Evolutionary conservation across 306 rosid genomes (phyloP).

Genomic region (Malus sylvestris): DNA sequence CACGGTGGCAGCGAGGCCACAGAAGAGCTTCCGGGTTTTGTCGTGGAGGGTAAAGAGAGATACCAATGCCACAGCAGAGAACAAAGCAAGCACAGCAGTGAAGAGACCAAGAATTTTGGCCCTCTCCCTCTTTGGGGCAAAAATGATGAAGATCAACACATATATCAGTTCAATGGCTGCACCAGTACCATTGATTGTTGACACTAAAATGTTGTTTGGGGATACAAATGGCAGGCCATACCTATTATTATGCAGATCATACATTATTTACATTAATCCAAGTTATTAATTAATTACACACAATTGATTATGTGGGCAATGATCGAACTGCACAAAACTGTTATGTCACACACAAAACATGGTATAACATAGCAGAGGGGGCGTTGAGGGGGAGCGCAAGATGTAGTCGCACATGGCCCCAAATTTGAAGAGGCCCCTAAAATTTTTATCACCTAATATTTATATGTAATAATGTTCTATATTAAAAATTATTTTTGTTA

Average conservation of each 20-base stretch:
- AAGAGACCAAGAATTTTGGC: constrained; percentile 48
- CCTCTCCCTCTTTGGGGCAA: constrained; percentile 53
- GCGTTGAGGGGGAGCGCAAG: no score
- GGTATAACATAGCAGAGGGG: neutral
- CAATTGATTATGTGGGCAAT: neutral
- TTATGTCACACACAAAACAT: neutral
- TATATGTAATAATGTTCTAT: no score
- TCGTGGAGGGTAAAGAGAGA: constrained; percentile 63
- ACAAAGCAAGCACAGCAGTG: constrained; percentile 28
- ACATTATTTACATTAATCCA: neutral
- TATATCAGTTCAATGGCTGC: constrained; percentile 54
- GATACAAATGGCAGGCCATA: constrained; percentile 89
- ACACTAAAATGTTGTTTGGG: constrained; percentile 63
- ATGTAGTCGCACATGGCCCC: rapidly evolving
- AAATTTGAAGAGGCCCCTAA: rapidly evolving
- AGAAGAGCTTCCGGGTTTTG: constrained; percentile 51
- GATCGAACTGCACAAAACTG: neutral
- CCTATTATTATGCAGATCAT: constrained; percentile 29
- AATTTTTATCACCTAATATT: no score
- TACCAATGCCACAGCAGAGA: constrained; percentile 56
- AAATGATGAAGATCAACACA: constrained; percentile 50
- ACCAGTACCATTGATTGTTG: constrained; percentile 77
- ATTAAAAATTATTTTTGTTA: no score
- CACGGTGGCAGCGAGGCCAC: constrained; percentile 62
- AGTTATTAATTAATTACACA: neutral